Evolutionary conservation across 1,284 basidiomycete genomes (phyloP).

Genomic region (Leccinum subatratum): DNA sequence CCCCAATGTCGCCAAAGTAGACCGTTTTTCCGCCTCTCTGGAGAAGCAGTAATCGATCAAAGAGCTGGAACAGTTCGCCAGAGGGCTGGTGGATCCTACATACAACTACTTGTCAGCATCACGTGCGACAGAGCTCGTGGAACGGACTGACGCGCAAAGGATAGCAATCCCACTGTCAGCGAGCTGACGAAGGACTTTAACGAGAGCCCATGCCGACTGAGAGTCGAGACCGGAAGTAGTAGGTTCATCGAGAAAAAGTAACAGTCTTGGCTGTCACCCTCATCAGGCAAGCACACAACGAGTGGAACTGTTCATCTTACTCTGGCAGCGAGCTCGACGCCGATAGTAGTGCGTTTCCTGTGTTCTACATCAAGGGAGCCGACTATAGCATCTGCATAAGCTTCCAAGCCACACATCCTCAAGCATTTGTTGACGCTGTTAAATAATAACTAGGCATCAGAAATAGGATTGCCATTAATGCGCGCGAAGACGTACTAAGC

Average conservation of each 20-base stretch:
- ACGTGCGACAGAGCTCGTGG: conserved; percentile 20
- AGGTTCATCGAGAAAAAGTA: conserved; percentile 80
- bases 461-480: background rate
- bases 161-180: conserved; percentile 73
- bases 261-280: conserved; percentile 53
- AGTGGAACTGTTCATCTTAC: conserved; percentile 23
- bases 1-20: conserved; percentile 72
- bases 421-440: conserved; percentile 70
- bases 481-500: conserved; percentile 51
- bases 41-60: conserved; percentile 58
- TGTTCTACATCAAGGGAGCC: conserved; percentile 72
- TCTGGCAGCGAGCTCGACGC: conserved; percentile 75
- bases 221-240: conserved; percentile 86
- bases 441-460: background rate
- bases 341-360: conserved; percentile 76
- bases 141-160: conserved; percentile 59
- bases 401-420: conserved; percentile 71
- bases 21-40: conserved; percentile 67
- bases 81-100: conserved; percentile 45
- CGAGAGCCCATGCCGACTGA: conserved; percentile 83
- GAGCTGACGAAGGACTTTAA: conserved; percentile 71
- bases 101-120: background rate
- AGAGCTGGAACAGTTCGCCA: conserved; percentile 63
- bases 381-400: conserved; percentile 70
- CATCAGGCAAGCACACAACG: too few relatives aligned